phyloP scores from a whole-genome alignment of 495 filamentous ascomycete genomes.

The Trichocladium uniseriatum region DNA sequence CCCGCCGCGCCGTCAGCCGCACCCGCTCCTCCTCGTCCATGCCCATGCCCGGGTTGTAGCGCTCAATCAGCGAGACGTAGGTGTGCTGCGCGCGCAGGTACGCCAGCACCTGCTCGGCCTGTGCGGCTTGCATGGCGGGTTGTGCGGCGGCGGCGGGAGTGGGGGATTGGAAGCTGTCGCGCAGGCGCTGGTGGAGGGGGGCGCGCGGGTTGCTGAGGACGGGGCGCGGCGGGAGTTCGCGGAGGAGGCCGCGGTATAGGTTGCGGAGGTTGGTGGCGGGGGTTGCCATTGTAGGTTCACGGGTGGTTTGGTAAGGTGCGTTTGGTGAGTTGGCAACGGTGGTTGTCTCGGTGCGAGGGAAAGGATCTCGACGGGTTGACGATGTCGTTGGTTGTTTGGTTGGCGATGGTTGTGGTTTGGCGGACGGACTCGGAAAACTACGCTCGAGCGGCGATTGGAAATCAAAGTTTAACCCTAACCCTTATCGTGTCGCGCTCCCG shows the following conservation, averaged over 20 bases:
- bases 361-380: background rate
- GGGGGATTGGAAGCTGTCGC: conserved; percentile 37
- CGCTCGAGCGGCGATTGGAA: background rate
- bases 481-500: conserved; percentile 3
- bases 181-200: conserved; percentile 51
- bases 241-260: conserved; percentile 82
- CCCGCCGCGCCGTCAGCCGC: conserved; percentile 70
- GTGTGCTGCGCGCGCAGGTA: conserved; percentile 75
- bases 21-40: conserved; percentile 82
- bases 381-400: background rate
- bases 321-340: background rate
- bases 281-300: conserved; percentile 11
- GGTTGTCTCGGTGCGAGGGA: background rate
- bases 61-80: conserved; percentile 70
- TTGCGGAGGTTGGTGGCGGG: conserved; percentile 50
- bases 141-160: background rate
- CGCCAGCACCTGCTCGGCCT: conserved; percentile 65
- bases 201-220: conserved; percentile 45
- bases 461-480: conserved; percentile 17
- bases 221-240: conserved; percentile 71
- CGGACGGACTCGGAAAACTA: background rate
- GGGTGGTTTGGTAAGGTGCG: background rate
- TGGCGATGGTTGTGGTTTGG: background rate
- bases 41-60: conserved; percentile 84
- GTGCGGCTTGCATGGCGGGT: conserved; percentile 29